Base-by-base conservation (phyloP, 768 basidiomycete species). In the Boletus rubropictus region DNA sequence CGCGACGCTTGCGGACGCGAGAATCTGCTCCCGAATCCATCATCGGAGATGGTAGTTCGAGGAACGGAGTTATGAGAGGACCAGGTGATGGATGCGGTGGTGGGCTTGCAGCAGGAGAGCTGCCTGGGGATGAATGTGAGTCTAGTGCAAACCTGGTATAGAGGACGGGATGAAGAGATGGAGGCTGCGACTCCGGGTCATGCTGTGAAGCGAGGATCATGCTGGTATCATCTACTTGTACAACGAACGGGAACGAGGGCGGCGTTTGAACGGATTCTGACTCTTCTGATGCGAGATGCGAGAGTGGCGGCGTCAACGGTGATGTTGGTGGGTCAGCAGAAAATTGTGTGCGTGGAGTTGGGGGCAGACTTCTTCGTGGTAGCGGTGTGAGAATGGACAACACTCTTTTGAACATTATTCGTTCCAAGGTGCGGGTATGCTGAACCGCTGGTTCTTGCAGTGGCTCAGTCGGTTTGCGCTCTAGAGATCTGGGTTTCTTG, bases 181-280 rank as follows among this genome's bases (percentile, higher is more conserved):
- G 47, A 46, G 55, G 41, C 36, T 68, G 70, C 25, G 60, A 68
- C 18, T 49, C 54, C 14, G 63, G 25, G 44, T 74, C 69, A 20
- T 71, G 54, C 52, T 72, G 71, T 5, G 73, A 72, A 9, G 64
- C 45, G 25, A 73, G 64, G 3, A 68, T 48, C 31, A 60, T 57
- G 51, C 62, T 68, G 9, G 57, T 60, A 49, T 69, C 61, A 18
- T 56, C 46, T 24, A 67, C 51, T 25, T 61, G 62, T 71, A 62
- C 41, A 34, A 54, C 49, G 25, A 63, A 52, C 12, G 65, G 63
- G 42, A 54, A 46, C 28, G 32, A 68, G 25, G 74, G 45, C 10
- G 83, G 80, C 1, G 81, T 79, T 36, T 72, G 67, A 45, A 80
- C 62, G 44, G 63, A 60, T 17, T 76, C 74, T 3, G 72, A 68